phyloP scores from a whole-genome alignment of 805 yeast species.

The Saccharomyces mikatae region DNA sequence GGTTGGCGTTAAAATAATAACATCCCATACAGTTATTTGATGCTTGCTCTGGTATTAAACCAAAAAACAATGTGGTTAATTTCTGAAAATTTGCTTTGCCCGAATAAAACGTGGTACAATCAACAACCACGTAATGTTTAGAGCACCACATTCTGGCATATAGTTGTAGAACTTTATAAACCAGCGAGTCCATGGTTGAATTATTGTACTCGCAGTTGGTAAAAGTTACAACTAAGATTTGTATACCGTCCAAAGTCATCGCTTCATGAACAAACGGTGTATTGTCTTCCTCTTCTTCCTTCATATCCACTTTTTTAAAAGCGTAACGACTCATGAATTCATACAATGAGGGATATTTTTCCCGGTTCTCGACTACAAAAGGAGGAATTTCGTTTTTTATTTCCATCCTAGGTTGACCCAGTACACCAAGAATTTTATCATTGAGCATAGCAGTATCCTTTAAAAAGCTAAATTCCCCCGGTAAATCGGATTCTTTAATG shows the following conservation, averaged over 20 bases:
- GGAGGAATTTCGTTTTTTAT: slow-evolving; percentile 49
- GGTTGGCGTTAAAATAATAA: slow-evolving; percentile 39
- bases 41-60: slow-evolving; percentile 44
- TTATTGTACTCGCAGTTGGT: slow-evolving; percentile 28
- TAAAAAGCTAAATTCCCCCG: slow-evolving; percentile 13
- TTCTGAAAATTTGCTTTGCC: slow-evolving; percentile 8
- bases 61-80: slow-evolving; percentile 27
- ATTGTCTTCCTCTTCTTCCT: slow-evolving; percentile 24
- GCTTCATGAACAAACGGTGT: slow-evolving; percentile 48
- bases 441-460: slow-evolving; percentile 30
- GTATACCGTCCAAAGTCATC: slow-evolving; percentile 62
- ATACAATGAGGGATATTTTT: slow-evolving; percentile 42
- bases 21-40: slow-evolving; percentile 44
- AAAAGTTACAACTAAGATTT: slow-evolving; percentile 49
- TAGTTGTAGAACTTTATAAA: slow-evolving; percentile 52
- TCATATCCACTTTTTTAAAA: slow-evolving; percentile 39
- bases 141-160: slow-evolving; percentile 65
- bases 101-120: slow-evolving; percentile 52
- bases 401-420: slow-evolving; percentile 52
- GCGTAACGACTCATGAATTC: slow-evolving; percentile 69
- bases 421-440: slow-evolving; percentile 37
- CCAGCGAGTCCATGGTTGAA: slow-evolving; percentile 40
- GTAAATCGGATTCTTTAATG: slow-evolving; percentile 8
- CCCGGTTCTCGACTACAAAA: slow-evolving; percentile 41
- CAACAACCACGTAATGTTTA: slow-evolving; percentile 51